Conservation (phyloP, 1,284 basidiomycete species). For the Gomphus bonarii region DNA sequence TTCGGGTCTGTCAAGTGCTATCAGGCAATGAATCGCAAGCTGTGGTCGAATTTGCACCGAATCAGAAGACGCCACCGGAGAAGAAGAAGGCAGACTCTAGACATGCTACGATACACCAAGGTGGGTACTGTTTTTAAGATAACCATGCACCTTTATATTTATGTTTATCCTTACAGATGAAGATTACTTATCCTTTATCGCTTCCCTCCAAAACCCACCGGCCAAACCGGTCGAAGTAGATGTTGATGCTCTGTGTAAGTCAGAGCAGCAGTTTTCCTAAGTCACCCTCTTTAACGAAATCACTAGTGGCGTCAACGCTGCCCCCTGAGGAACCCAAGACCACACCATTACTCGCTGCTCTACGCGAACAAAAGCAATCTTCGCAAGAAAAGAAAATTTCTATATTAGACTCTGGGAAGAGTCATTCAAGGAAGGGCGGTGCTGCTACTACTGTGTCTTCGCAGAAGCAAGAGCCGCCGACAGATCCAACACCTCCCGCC, state of each 20-base stretch:
- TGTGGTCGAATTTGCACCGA: slow-evolving; percentile 90
- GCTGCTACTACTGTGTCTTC: slow-evolving; percentile 7
- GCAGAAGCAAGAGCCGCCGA: slow-evolving; percentile 14
- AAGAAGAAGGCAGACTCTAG: slow-evolving; percentile 64
- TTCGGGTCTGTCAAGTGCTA: not conserved
- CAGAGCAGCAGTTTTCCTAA: not conserved
- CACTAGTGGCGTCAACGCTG: slow-evolving; percentile 48
- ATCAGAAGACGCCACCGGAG: slow-evolving; percentile 73
- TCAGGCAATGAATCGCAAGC: slow-evolving; percentile 81
- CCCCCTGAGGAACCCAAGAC: slow-evolving; percentile 55
- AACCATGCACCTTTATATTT: not conserved
- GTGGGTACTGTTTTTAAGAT: slow-evolving; percentile 23
- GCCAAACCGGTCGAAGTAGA: slow-evolving; percentile 42
- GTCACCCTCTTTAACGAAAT: not conserved
- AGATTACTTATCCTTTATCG: slow-evolving; percentile 74
- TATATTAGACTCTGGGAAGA: not conserved
- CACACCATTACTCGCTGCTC: slow-evolving; percentile 81
- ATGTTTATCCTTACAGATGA: slow-evolving; percentile 41
- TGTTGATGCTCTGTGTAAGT: slow-evolving; percentile 55
- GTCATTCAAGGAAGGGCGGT: slow-evolving; percentile 4
- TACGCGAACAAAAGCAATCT: slow-evolving; percentile 23
- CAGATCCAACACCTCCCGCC: slow-evolving; percentile 13
- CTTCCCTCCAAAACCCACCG: slow-evolving; percentile 41
- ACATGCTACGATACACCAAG: slow-evolving; percentile 70
- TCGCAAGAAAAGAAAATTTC: slow-evolving; percentile 9